Conservation (phyloP, 1,139 yeast species). For the Kluyveromyces marxianus region DNA sequence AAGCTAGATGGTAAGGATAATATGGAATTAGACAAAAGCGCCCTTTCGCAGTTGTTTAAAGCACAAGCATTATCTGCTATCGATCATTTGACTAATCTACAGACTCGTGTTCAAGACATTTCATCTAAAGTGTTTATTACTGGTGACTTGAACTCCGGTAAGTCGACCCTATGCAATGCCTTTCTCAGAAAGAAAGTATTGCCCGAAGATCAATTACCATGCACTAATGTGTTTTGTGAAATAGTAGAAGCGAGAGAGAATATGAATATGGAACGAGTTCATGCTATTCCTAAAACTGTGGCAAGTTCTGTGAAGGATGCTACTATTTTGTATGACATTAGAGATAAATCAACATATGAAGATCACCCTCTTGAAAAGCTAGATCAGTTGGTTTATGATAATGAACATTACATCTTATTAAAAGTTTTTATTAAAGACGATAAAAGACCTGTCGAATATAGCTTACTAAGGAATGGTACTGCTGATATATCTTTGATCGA, state of each 20-base stretch:
- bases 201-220: slow-evolving; percentile 97
- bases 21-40: slow-evolving; percentile 22
- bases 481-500: slow-evolving; percentile 90
- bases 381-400: slow-evolving; percentile 63
- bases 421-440: slow-evolving; percentile 76
- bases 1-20: slow-evolving; percentile 23
- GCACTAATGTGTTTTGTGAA: slow-evolving; percentile 94
- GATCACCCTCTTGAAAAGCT: slow-evolving; percentile 47
- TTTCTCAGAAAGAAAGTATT: slow-evolving; percentile 66
- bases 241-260: slow-evolving; percentile 81
- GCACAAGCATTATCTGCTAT: slow-evolving; percentile 34
- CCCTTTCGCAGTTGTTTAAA: slow-evolving; percentile 23
- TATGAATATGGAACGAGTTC: slow-evolving; percentile 76
- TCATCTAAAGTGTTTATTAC: slow-evolving; percentile 92
- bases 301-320: slow-evolving; percentile 27
- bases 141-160: slow-evolving; percentile 96
- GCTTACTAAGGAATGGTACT: slow-evolving; percentile 80
- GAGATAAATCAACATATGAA: slow-evolving; percentile 61
- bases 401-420: slow-evolving; percentile 63
- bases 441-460: slow-evolving; percentile 56
- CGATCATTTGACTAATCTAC: slow-evolving; percentile 64
- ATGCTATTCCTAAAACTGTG: slow-evolving; percentile 68
- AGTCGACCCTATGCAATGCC: slow-evolving; percentile 92
- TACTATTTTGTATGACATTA: slow-evolving; percentile 40
- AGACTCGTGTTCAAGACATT: slow-evolving; percentile 83